Base-by-base conservation (phyloP, 306 rosid genomes). In the Parietaria judaica region DNA sequence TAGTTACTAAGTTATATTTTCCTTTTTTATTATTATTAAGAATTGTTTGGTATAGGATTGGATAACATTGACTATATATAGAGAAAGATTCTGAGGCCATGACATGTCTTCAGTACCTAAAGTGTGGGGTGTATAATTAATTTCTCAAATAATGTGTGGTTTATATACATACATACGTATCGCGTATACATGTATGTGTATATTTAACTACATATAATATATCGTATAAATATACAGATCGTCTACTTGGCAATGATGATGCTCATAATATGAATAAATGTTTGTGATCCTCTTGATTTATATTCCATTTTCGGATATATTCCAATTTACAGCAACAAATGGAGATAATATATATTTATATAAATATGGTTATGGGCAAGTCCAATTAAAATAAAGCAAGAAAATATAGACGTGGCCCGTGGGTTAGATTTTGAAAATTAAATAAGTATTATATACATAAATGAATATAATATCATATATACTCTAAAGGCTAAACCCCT, bases 291-390 rank as follows among this genome's bases (percentile, higher is more conserved):
- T 39, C 51, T 41, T 61, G 14, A 61, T 16, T 6, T 2, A 14
- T 46, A 31, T 47, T 61, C 65, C 54, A 23, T 17, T 60, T 60
- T 8, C 14, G 51, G 65, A 60, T 36, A 45, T 12, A 60, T 41
- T 60, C 52, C 53, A n/a, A 46, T 35, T 44, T 41, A 11, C 34
- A 49, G 39, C 52, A 44, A 43, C n/a, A 23, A 60, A 15, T 44
- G 15, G 53, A 60, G 53, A 15, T 9, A 59, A 59, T 59, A 36
- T 23, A 23, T 23, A 23, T 23, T 23, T 23, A 60, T 38, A 39
- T 13, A 58, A 13, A 58, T 39, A 58, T 41, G 36, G n/a, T 17
- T 23, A 48, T 62, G 66, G 66, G 66, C 43, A 62, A 46, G 66
- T 36, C 43, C 66, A 62, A 62, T 62, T 35, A 48, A 46, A 62